These are phyloP conservation scores for Fomitopsis pinicola DNA, from an alignment of 1,284 basidiomycete genomes.

Conservation along the genomic window DNA sequence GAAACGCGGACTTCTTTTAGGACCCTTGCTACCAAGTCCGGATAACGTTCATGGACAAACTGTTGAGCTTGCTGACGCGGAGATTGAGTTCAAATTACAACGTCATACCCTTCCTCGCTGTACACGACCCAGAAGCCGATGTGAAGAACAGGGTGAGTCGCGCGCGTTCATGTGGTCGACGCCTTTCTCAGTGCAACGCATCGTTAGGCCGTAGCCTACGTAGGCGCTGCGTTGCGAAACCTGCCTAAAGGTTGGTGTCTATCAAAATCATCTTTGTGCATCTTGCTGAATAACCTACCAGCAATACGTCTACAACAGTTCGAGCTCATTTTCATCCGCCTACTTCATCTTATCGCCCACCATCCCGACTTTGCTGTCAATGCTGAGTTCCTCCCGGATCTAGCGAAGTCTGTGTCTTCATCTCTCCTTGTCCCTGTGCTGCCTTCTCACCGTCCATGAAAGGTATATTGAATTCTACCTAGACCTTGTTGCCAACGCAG, in stretches of 20 bases:
- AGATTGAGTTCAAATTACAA: conserved; percentile 75
- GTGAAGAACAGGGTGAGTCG: conserved; percentile 54
- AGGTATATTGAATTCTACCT: conserved; percentile 92
- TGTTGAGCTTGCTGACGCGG: conserved; percentile 60
- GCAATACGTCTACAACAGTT: conserved; percentile 64
- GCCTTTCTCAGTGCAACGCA: not conserved
- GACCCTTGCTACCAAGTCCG: conserved; percentile 90
- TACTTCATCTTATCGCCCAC: conserved; percentile 87
- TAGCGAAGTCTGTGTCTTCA: conserved; percentile 51
- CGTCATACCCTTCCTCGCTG: conserved; percentile 82
- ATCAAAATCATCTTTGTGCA: not conserved
- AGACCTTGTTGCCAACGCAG: conserved; percentile 64
- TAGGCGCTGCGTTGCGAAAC: conserved; percentile 42
- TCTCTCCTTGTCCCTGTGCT: not conserved
- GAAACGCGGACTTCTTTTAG: conserved; percentile 31
- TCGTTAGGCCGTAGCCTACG: conserved; percentile 54
- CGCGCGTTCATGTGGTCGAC: not conserved
- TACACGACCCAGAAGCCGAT: conserved; percentile 89
- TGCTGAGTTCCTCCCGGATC: conserved; percentile 63
- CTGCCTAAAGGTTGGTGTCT: conserved; percentile 41
- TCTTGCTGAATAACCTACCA: conserved; percentile 17
- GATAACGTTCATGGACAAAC: conserved; percentile 71
- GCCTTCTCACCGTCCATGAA: not conserved
- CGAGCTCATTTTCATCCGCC: conserved; percentile 81
- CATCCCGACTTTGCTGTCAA: conserved; percentile 84